phyloP scores from a whole-genome alignment of 1,284 basidiomycete genomes.

The Apiotrichum gracile region DNA sequence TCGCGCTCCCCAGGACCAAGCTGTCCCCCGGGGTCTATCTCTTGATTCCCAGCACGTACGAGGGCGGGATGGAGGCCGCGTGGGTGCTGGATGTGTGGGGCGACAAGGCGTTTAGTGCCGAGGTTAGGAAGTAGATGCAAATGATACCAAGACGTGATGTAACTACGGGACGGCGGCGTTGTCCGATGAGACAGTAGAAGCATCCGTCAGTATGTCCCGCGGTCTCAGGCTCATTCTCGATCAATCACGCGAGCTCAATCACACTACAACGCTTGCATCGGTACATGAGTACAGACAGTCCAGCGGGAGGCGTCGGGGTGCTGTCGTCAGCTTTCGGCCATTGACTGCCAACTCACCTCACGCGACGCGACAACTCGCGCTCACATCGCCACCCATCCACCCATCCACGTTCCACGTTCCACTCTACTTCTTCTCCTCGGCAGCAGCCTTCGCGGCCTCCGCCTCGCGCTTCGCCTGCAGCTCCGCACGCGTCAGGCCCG shows the following conservation, averaged over 20 bases:
- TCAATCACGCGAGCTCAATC: too few species aligned
- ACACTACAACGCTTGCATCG: not conserved
- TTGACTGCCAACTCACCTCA: not conserved
- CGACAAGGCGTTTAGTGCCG: constrained; percentile 40
- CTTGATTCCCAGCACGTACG: constrained; percentile 67
- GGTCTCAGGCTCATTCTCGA: too few species aligned
- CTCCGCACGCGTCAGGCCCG: constrained; percentile 37
- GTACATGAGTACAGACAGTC: too few species aligned
- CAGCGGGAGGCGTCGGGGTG: too few species aligned
- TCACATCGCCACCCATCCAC: not conserved
- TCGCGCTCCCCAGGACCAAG: constrained; percentile 55
- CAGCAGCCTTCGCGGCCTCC: constrained; percentile 45
- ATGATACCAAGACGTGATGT: too few species aligned
- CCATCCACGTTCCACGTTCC: not conserved
- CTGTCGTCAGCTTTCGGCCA: not conserved
- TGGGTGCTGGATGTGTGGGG: constrained; percentile 60
- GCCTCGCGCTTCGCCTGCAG: constrained; percentile 31
- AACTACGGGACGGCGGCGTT: too few species aligned
- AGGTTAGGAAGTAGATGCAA: constrained; percentile 3
- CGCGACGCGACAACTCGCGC: not conserved
- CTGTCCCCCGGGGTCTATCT: constrained; percentile 62
- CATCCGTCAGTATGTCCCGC: not conserved
- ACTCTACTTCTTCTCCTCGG: constrained; percentile 48
- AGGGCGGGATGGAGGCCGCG: constrained; percentile 54
- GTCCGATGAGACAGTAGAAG: not conserved